Percentiles rank a stretch among this genome's conserved stretches.
Conservation (phyloP, 257 asterid genomes). For the Ilex aquifolium region DNA sequence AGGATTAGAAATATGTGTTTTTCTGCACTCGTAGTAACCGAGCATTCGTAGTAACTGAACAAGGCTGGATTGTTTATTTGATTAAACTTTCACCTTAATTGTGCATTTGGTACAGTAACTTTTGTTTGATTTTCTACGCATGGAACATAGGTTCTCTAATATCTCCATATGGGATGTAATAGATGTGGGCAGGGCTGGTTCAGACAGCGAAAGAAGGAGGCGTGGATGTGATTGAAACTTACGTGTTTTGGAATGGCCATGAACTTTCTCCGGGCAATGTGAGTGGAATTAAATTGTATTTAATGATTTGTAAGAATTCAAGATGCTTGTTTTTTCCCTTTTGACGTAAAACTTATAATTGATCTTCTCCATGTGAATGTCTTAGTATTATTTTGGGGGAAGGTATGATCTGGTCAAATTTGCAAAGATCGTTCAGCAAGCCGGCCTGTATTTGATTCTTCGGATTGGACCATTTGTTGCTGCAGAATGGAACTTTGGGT, state of each 20-base stretch:
- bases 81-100: background rate
- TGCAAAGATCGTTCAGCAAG: slow-evolving; percentile 71
- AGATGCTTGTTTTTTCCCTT: background rate
- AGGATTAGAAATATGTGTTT: background rate
- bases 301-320: background rate
- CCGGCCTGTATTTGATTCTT: slow-evolving; percentile 77
- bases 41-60: background rate
- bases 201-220: slow-evolving; percentile 86
- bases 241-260: slow-evolving; percentile 93
- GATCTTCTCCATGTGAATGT: background rate
- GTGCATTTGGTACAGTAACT: background rate
- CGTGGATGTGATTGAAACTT: slow-evolving; percentile 72
- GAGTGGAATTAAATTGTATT: slow-evolving; percentile 9
- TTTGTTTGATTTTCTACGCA: background rate
- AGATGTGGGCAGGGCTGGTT: slow-evolving; percentile 96
- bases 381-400: slow-evolving; percentile 84
- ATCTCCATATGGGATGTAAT: background rate
- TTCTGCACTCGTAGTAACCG: background rate
- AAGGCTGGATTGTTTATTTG: background rate
- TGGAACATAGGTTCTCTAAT: background rate
- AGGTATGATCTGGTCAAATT: slow-evolving; percentile 79
- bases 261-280: slow-evolving; percentile 79
- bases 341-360: background rate
- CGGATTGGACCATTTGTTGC: slow-evolving; percentile 93
- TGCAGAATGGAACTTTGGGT: slow-evolving; percentile 97